phyloP scores from a whole-genome alignment of 164 flowering plant species.

The Vitis riparia region DNA sequence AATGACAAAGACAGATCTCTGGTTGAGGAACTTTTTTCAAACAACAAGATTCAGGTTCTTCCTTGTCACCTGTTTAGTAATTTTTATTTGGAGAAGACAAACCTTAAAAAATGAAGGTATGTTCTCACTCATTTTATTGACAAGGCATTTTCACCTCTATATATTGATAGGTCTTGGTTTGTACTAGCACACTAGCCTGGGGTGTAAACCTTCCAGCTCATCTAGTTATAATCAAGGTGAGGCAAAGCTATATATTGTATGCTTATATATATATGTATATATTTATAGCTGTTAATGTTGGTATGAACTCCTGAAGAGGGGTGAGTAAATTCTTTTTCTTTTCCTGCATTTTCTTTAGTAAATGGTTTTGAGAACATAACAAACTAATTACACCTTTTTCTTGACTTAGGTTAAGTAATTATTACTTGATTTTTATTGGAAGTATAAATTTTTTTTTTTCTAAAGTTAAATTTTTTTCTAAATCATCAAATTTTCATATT shows the following conservation, averaged over 20 bases:
- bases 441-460: no score
- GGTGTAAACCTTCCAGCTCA: slow-evolving; percentile 99
- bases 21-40: slow-evolving; percentile 93
- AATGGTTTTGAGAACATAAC: neutral
- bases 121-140: neutral
- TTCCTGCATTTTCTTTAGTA: neutral
- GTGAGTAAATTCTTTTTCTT: neutral
- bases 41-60: slow-evolving; percentile 89
- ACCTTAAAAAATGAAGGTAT: neutral
- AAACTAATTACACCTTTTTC: no score
- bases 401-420: no score
- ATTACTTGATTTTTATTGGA: no score
- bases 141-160: neutral
- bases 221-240: slow-evolving; percentile 93
- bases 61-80: neutral
- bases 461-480: no score
- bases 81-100: neutral
- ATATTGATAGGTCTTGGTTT: slow-evolving; percentile 71
- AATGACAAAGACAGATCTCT: slow-evolving; percentile 91
- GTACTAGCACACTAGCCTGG: slow-evolving; percentile 99
- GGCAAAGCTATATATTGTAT: neutral
- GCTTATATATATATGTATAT: neutral
- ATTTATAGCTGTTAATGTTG: no score
- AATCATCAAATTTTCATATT: no score
- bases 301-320: neutral